Conservation (phyloP, 2,329 filamentous ascomycete species). For the Penicillium brevicompactum region DNA sequence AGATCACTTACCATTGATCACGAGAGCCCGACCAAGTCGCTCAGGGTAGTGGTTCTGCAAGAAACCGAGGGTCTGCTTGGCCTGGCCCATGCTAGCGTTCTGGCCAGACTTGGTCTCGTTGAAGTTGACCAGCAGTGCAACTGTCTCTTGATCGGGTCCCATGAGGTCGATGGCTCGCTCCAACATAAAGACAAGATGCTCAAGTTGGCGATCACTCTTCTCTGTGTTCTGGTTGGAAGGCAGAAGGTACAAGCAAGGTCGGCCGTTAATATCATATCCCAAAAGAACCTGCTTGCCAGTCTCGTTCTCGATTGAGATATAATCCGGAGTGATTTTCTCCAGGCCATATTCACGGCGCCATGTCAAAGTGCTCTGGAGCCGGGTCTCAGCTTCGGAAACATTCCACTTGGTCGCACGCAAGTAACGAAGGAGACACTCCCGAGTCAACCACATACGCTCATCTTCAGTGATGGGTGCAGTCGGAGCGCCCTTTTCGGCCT, state of each 20-base stretch:
- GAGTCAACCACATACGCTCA: slow-evolving; percentile 87
- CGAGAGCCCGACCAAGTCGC: slow-evolving; percentile 81
- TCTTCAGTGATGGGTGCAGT: slow-evolving; percentile 70
- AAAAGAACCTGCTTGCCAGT: slow-evolving; percentile 92
- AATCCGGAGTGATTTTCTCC: slow-evolving; percentile 71
- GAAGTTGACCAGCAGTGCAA: slow-evolving; percentile 90
- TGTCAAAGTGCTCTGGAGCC: slow-evolving; percentile 76
- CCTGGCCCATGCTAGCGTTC: slow-evolving; percentile 75
- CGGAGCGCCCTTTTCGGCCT: slow-evolving; percentile 59
- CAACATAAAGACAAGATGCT: slow-evolving; percentile 95
- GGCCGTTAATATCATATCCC: slow-evolving; percentile 80
- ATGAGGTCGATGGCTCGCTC: slow-evolving; percentile 87
- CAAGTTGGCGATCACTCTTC: slow-evolving; percentile 78
- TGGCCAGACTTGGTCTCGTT: slow-evolving; percentile 73
- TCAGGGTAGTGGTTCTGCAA: slow-evolving; percentile 96
- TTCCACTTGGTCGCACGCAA: slow-evolving; percentile 93
- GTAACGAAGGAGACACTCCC: slow-evolving; percentile 89
- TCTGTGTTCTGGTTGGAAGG: slow-evolving; percentile 93
- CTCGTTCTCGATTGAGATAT: slow-evolving; percentile 91
- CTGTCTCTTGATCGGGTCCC: slow-evolving; percentile 80
- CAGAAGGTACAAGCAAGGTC: slow-evolving; percentile 89
- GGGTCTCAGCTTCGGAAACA: slow-evolving; percentile 71
- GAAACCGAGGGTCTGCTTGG: slow-evolving; percentile 82
- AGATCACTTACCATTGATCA: slow-evolving; percentile 73
- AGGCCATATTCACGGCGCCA: slow-evolving; percentile 93